Evolutionary conservation across 345 rosid genomes (phyloP).

Genomic region (Pugionium dolabratum): DNA sequence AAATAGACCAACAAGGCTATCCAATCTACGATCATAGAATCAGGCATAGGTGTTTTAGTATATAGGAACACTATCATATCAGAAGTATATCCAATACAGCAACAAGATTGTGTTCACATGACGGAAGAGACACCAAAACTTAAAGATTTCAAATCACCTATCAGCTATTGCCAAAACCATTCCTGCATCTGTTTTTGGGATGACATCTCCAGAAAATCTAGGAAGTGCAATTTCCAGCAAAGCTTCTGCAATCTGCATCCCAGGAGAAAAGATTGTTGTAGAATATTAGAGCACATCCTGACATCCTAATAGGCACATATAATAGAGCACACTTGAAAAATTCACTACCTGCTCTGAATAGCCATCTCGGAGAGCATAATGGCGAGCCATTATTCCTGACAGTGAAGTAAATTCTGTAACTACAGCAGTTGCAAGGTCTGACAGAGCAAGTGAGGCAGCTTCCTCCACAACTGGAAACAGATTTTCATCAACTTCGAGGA

Average conservation of each 20-base stretch:
- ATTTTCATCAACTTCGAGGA: conserved; percentile 54
- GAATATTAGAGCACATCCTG: not conserved
- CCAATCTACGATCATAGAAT: conserved; percentile 56
- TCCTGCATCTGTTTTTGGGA: conserved; percentile 86
- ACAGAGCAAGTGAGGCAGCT: conserved; percentile 95
- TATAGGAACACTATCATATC: conserved; percentile 24
- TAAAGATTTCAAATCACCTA: conserved; percentile 54
- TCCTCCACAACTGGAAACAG: conserved; percentile 56
- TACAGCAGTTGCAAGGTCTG: conserved; percentile 91
- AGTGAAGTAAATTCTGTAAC: conserved; percentile 92
- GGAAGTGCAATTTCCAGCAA: conserved; percentile 85
- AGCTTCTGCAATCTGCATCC: conserved; percentile 80
- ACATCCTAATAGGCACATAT: no score
- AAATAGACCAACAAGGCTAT: conserved; percentile 92
- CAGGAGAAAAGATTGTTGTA: conserved; percentile 21
- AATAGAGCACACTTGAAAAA: conserved; percentile 14
- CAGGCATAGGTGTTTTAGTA: conserved; percentile 4
- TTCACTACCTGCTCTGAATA: conserved; percentile 72
- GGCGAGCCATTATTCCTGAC: conserved; percentile 94
- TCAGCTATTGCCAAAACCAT: conserved; percentile 86
- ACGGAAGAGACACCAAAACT: conserved; percentile 22
- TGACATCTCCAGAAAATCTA: conserved; percentile 82
- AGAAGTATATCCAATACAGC: conserved; percentile 5
- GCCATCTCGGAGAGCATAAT: conserved; percentile 95
- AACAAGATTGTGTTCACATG: conserved; percentile 12